These are phyloP conservation scores for Boletellus sp. DNA, from an alignment of 1,284 basidiomycete species.

Conservation along the genomic window DNA sequence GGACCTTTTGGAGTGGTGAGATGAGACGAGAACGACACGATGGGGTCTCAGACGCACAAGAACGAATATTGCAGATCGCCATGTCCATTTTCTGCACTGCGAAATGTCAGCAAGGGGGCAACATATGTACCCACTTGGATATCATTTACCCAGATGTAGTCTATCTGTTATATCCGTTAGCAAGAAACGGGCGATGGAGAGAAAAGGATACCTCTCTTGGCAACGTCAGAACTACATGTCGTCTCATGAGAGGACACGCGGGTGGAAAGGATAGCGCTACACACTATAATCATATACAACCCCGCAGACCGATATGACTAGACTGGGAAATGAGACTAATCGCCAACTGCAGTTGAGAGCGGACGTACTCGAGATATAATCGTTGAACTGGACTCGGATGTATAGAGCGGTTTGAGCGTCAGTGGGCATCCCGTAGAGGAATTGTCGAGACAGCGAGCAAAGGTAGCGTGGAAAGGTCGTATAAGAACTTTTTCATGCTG, in stretches of 20 bases:
- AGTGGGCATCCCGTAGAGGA: too few species aligned
- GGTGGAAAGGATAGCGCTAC: not conserved
- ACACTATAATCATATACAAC: not conserved
- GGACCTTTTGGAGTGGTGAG: not conserved
- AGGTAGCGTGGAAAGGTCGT: too few species aligned
- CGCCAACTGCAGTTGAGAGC: too few species aligned
- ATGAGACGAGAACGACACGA: not conserved
- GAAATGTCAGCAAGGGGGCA: not conserved
- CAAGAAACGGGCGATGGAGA: not conserved
- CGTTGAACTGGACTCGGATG: too few species aligned
- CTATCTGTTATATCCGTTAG: not conserved
- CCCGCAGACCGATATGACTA: not conserved
- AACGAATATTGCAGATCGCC: not conserved
- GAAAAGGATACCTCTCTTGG: not conserved
- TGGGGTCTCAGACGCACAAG: not conserved
- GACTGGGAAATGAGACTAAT: too few species aligned
- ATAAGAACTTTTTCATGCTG: too few species aligned
- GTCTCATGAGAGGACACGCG: not conserved
- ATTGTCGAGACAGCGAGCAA: too few species aligned
- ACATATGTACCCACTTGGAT: not conserved
- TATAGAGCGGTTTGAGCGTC: too few species aligned
- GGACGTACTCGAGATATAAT: too few species aligned
- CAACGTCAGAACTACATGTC: not conserved
- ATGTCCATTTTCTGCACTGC: not conserved
- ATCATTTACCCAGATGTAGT: not conserved